A percentile compares a stretch with the other conserved stretches of the same genome.
Conservation (phyloP, 495 filamentous ascomycete species). For the Platismatia glauca region DNA sequence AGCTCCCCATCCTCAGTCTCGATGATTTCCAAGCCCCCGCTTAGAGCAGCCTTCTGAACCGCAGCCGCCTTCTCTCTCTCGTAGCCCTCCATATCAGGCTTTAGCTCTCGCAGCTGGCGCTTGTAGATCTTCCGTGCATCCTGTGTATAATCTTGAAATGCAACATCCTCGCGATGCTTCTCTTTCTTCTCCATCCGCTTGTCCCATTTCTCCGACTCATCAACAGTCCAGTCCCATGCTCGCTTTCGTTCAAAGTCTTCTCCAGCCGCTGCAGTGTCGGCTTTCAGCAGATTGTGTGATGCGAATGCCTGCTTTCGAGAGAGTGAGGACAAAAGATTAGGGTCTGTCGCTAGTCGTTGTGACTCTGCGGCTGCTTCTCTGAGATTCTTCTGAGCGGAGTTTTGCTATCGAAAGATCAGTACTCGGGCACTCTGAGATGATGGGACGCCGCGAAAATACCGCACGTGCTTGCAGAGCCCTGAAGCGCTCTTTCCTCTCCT, state of each 20-base stretch:
- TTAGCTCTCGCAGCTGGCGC: conserved; percentile 63
- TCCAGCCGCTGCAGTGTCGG: conserved; percentile 72
- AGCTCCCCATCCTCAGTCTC: conserved; percentile 92
- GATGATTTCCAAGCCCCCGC: conserved; percentile 78
- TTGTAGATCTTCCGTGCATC: conserved; percentile 91
- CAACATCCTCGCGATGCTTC: conserved; percentile 70
- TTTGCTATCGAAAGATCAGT: conserved; percentile 42
- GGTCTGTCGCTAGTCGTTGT: conserved; percentile 69
- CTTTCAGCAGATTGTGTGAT: conserved; percentile 86
- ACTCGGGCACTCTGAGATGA: conserved; percentile 20
- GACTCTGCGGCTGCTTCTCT: conserved; percentile 78
- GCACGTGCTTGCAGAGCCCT: conserved; percentile 78
- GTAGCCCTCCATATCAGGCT: conserved; percentile 64
- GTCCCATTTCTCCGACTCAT: conserved; percentile 92
- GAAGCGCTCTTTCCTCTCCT: conserved; percentile 61
- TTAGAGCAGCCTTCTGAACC: conserved; percentile 70
- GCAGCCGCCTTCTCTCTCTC: conserved; percentile 75
- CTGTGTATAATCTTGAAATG: conserved; percentile 82
- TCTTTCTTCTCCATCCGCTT: conserved; percentile 78
- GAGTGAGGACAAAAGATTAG: conserved; percentile 58
- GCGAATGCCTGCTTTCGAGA: conserved; percentile 76
- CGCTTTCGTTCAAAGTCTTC: conserved; percentile 96
- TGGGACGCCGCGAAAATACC: conserved; percentile 29
- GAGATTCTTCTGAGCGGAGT: conserved; percentile 64
- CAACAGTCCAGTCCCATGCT: conserved; percentile 96